A percentile compares a stretch with the other conserved stretches of the same genome.
Evolutionary conservation across 371 early-diverging fungal genomes (phyloP).

Genomic region (Mucor saturninus): DNA sequence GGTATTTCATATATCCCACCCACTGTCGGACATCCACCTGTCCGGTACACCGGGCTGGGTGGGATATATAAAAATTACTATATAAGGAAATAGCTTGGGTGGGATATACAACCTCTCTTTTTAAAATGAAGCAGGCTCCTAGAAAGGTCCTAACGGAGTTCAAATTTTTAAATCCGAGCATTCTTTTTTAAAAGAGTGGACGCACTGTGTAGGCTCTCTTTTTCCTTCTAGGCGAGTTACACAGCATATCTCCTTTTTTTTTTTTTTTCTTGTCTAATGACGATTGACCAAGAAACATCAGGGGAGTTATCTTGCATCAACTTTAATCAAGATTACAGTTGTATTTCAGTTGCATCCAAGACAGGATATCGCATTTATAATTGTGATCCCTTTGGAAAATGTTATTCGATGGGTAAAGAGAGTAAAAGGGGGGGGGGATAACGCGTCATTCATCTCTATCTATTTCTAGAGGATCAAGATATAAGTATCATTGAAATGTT

Average conservation of each 20-base stretch:
- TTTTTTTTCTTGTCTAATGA: constrained; percentile 9
- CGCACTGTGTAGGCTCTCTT: not conserved
- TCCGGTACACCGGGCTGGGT: no score
- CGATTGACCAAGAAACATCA: constrained; percentile 6
- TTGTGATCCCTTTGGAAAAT: constrained; percentile 91
- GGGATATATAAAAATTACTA: no score
- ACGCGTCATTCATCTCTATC: not conserved
- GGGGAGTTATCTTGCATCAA: constrained; percentile 46
- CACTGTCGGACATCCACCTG: no score
- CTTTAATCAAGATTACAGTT: constrained; percentile 94
- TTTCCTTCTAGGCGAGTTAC: constrained; percentile 4
- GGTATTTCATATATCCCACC: no score
- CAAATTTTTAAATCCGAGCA: no score
- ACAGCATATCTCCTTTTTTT: constrained; percentile 8
- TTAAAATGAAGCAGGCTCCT: no score
- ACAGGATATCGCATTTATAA: constrained; percentile 92
- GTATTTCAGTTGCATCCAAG: constrained; percentile 89
- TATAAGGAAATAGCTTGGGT: no score
- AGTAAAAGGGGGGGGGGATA: not conserved
- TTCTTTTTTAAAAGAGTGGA: no score
- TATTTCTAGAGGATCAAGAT: constrained; percentile 65
- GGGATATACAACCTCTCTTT: no score
- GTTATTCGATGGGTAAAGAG: constrained; percentile 69
- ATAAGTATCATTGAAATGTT: constrained; percentile 93
- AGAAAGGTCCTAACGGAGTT: no score